Evolutionary conservation across 768 basidiomycete species (phyloP).

Genomic region (Sutorius australiensis): DNA sequence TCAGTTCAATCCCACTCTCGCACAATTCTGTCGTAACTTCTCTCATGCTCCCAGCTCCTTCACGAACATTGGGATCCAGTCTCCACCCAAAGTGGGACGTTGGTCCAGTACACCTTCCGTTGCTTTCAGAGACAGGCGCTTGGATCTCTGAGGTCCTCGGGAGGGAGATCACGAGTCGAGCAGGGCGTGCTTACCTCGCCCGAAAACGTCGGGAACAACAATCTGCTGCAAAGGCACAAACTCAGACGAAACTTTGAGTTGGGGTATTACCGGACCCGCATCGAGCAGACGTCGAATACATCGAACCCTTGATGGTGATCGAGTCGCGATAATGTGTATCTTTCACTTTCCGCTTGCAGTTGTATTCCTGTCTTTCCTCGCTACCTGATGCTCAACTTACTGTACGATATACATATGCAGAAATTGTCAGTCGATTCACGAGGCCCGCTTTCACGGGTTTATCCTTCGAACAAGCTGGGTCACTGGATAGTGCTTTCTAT

Average conservation of each 20-base stretch:
- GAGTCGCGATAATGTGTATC: not conserved
- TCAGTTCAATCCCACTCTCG: slow-evolving; percentile 1
- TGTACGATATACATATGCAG: not conserved
- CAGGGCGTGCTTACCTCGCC: slow-evolving; percentile 67
- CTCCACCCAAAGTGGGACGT: slow-evolving; percentile 25
- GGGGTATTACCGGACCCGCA: not conserved
- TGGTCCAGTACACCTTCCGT: slow-evolving; percentile 54
- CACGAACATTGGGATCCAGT: not conserved
- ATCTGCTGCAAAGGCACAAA: slow-evolving; percentile 14
- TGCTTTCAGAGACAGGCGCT: slow-evolving; percentile 69
- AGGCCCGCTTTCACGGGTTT: not conserved
- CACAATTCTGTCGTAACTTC: not conserved
- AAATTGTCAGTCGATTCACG: not conserved
- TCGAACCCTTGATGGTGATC: not conserved
- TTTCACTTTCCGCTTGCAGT: not conserved
- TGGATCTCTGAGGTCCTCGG: slow-evolving; percentile 76
- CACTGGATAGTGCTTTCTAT: not conserved
- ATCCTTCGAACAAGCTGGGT: not conserved
- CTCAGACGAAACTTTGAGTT: slow-evolving; percentile 7
- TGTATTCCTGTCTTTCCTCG: not conserved
- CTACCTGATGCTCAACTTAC: not conserved
- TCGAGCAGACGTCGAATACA: not conserved
- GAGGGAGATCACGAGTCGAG: slow-evolving; percentile 69
- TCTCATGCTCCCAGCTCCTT: not conserved
- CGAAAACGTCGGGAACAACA: slow-evolving; percentile 37